These are phyloP conservation scores for Calonectria hongkongensis DNA, from an alignment of 2,329 filamentous ascomycete genomes.

Conservation along the genomic window DNA sequence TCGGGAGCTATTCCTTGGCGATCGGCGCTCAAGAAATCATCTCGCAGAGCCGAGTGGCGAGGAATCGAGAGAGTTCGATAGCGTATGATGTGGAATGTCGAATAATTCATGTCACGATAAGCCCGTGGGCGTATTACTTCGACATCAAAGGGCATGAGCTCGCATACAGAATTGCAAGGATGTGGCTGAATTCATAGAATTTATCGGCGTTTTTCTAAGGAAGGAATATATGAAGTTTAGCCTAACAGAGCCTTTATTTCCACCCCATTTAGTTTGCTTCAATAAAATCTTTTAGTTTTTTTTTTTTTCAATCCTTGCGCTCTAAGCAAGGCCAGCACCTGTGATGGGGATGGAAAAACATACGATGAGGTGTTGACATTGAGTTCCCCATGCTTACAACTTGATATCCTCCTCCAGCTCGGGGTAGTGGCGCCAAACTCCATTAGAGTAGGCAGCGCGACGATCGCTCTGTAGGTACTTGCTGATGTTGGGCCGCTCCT, in stretches of 20 bases:
- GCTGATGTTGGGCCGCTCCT: slow-evolving; percentile 78
- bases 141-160: not conserved
- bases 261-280: too few relatives aligned
- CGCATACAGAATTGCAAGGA: not conserved
- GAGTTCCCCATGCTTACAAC: not conserved
- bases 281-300: too few relatives aligned
- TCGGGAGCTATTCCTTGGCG: not conserved
- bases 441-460: slow-evolving; percentile 76
- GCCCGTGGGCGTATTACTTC: not conserved
- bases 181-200: not conserved
- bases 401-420: slow-evolving; percentile 76
- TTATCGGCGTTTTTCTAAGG: not conserved
- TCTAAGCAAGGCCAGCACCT: too few relatives aligned
- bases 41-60: too few relatives aligned
- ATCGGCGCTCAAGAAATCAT: too few relatives aligned
- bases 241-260: too few relatives aligned
- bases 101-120: not conserved
- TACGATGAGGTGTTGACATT: too few relatives aligned
- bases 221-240: not conserved
- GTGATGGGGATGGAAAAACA: too few relatives aligned
- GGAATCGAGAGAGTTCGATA: not conserved
- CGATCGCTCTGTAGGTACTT: slow-evolving; percentile 81
- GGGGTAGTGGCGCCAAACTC: slow-evolving; percentile 83
- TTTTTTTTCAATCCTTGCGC: too few relatives aligned
- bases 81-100: not conserved